Evolutionary conservation across 352 stramenopile genomes (phyloP).

Genomic region (Phytophthora parvispora): DNA sequence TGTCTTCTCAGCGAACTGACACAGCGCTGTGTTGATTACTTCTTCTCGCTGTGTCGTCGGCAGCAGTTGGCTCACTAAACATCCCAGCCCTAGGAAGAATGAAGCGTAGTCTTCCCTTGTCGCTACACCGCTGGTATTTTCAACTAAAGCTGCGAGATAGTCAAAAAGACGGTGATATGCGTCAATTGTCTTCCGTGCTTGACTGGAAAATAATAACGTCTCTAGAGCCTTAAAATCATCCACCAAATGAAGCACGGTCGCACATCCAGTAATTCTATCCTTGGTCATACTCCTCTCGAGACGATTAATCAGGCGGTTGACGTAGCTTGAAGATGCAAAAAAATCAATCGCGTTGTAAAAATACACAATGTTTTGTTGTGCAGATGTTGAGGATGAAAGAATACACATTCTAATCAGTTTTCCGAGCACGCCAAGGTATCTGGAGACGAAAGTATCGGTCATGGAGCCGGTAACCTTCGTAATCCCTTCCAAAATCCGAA

Average conservation of each 20-base stretch:
- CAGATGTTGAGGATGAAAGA: constrained; percentile 19
- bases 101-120: background rate
- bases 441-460: constrained; percentile 26
- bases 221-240: constrained; percentile 34
- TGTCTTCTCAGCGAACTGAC: constrained; percentile 27
- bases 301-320: constrained; percentile 13
- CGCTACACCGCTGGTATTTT: background rate
- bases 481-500: constrained; percentile 30
- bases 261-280: background rate
- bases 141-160: constrained; percentile 21
- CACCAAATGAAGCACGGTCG: background rate
- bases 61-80: constrained; percentile 29
- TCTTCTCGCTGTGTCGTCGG: constrained; percentile 22
- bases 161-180: constrained; percentile 20
- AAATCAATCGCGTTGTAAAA: constrained; percentile 17
- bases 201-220: constrained; percentile 31
- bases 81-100: constrained; percentile 29
- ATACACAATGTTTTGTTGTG: background rate
- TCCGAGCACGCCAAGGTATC: constrained; percentile 23
- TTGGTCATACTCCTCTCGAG: constrained; percentile 9
- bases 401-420: constrained; percentile 22
- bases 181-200: constrained; percentile 24
- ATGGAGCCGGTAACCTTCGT: constrained; percentile 12
- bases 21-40: constrained; percentile 23
- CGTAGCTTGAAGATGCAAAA: constrained; percentile 18